Evolutionary conservation across 129 eudicot species (phyloP), one percentile per base, ranked within the genome.

Genomic region (Logfia minima): DNA sequence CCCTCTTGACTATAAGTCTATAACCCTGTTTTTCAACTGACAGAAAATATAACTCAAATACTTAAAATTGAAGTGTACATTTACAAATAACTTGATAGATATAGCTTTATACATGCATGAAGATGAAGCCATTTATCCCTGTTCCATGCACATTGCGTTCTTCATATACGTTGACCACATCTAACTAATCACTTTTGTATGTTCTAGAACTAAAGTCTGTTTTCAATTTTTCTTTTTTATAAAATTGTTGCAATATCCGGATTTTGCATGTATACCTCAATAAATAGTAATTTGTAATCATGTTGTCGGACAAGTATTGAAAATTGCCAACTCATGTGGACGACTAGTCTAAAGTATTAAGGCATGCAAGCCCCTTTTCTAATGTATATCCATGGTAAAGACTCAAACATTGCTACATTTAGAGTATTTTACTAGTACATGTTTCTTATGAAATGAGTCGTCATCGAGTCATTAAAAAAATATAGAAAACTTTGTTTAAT

Each of bases 251-350:
- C 63, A 19, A 22, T 63, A 63, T 61, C 28, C 9, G 70, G 18
- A 62, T 78, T 74, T 74, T 80, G 56, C 70, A 68, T 62, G 58
- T 65, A 52, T 31, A 45, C 32, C 39, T 68, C 31, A 74, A 74
- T 16, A 59, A 74, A 59, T 65, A 23, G 35, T 55, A 65, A 68
- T 24, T 45, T 68, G 41, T 68, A 58, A 78, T 78, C 72, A 68
- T 78, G 41, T 69, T 71, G 82, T 78, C 82, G 58, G 69, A 58
- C 24, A 62, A 55, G 68, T 59, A 74, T 74, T 3, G 51, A 35
- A 59, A 56, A 69, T 58, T 37, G 82, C 66, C 82, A 78, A 70
- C 70, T 78, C 82, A 78, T n/a, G 19, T 65, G 23, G 69, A 29
- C 22, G 69, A 65, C 69, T 65, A 31, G 35, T 65, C 43, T 65